These are phyloP conservation scores for Claviceps arundinis DNA, from an alignment of 2,329 filamentous ascomycete species.

Conservation along the genomic window DNA sequence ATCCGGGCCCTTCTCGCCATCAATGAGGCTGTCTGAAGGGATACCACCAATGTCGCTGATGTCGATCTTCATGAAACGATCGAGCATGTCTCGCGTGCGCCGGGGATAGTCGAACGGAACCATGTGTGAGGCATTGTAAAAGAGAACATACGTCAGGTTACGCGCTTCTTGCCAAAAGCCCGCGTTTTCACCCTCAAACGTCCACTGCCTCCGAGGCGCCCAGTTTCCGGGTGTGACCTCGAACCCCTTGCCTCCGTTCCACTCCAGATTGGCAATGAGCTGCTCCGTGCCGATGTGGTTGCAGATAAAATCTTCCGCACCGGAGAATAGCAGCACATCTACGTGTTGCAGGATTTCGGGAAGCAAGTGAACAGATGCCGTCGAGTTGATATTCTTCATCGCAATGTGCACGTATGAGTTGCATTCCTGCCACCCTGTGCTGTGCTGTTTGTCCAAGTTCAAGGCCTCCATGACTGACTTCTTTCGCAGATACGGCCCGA, in stretches of 20 bases:
- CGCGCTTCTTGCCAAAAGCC: constrained; percentile 91
- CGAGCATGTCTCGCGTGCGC: constrained; percentile 86
- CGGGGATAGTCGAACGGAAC: constrained; percentile 88
- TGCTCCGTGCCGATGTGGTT: constrained; percentile 92
- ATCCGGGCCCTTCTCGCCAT: constrained; percentile 69
- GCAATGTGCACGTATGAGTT: constrained; percentile 60
- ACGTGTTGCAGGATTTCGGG: constrained; percentile 67
- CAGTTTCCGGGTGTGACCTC: constrained; percentile 75
- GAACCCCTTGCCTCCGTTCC: constrained; percentile 86
- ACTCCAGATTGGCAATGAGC: constrained; percentile 78
- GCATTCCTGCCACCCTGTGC: constrained; percentile 85
- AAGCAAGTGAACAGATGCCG: constrained; percentile 59
- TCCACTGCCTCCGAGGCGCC: constrained; percentile 89
- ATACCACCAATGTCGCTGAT: constrained; percentile 75
- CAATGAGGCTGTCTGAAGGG: constrained; percentile 66
- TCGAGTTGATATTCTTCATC: constrained; percentile 59
- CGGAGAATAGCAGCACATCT: constrained; percentile 78
- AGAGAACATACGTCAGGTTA: constrained; percentile 89
- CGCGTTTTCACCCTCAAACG: constrained; percentile 74
- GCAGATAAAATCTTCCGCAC: constrained; percentile 89
- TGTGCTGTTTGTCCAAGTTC: constrained; percentile 70
- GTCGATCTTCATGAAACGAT: constrained; percentile 89
- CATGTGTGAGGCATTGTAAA: constrained; percentile 96
- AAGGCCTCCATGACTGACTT: constrained; percentile 68
- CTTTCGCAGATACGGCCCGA: constrained; percentile 76